Percentiles rank a stretch among this genome's conserved stretches.
These are phyloP conservation scores for Pisolithus thermaeus DNA, from an alignment of 1,284 basidiomycete genomes.

Conservation along the genomic window DNA sequence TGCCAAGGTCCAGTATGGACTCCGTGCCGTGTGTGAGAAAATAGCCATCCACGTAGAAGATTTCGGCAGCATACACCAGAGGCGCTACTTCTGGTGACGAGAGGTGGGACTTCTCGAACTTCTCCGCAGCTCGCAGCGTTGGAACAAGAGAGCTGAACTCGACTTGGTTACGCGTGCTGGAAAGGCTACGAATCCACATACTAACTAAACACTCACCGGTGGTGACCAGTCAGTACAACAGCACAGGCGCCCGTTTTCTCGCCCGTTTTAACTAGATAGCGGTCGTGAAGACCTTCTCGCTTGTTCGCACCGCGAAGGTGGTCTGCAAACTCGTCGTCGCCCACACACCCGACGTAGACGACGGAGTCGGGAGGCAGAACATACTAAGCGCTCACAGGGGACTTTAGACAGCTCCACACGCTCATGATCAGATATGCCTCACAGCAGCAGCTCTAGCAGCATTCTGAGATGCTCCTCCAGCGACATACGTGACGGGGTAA, in stretches of 20 bases:
- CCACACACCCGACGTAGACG: conserved; percentile 93
- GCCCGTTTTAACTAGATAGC: conserved; percentile 85
- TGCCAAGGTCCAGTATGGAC: conserved; percentile 71
- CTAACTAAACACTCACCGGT: conserved; percentile 51
- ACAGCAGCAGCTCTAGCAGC: conserved; percentile 94
- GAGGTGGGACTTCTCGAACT: conserved; percentile 83
- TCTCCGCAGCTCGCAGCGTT: conserved; percentile 85
- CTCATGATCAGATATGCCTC: conserved; percentile 32
- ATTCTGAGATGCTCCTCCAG: conserved; percentile 97
- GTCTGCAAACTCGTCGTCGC: conserved; percentile 85
- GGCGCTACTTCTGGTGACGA: conserved; percentile 70
- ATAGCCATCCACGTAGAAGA: conserved; percentile 95
- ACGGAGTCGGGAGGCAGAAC: conserved; percentile 86
- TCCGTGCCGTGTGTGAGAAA: conserved; percentile 93
- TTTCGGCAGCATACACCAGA: conserved; percentile 75
- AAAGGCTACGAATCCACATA: background rate
- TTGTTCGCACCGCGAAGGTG: conserved; percentile 90
- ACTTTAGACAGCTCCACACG: background rate
- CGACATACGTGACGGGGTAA: conserved; percentile 83
- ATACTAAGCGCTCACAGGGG: conserved; percentile 50
- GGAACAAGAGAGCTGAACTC: conserved; percentile 81
- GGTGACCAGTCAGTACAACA: conserved; percentile 90
- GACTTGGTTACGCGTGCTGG: background rate
- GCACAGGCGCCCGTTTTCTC: conserved; percentile 96
- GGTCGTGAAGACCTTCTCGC: conserved; percentile 85